A percentile compares a stretch with the other conserved stretches of the same genome.
Evolutionary conservation across 805 yeast genomes (phyloP).

Genomic region (Saturnispora dispora): DNA sequence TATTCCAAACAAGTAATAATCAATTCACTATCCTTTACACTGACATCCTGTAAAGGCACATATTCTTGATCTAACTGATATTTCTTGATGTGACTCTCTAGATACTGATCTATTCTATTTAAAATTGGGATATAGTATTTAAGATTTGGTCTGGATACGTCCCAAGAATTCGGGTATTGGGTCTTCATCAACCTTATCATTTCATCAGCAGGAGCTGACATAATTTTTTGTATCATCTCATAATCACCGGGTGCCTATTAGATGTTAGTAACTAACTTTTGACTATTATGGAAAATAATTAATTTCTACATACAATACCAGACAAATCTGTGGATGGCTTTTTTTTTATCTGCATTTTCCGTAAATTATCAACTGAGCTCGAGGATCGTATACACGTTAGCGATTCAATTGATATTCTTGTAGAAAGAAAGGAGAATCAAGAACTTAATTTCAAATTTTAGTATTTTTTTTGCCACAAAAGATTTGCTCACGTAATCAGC

Average conservation of each 20-base stretch:
- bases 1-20: conserved; percentile 50
- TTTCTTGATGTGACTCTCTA: conserved; percentile 44
- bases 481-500: background rate
- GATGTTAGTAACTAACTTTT: conserved; percentile 9
- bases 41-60: conserved; percentile 39
- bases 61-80: conserved; percentile 42
- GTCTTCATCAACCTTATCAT: conserved; percentile 14
- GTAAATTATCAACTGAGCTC: background rate
- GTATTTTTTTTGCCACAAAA: background rate
- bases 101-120: conserved; percentile 62
- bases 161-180: conserved; percentile 22
- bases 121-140: conserved; percentile 70
- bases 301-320: conserved; percentile 1
- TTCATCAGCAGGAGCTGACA: conserved; percentile 16
- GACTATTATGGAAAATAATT: background rate
- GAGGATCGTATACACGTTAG: background rate
- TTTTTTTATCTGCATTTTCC: conserved; percentile 1
- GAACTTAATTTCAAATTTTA: background rate
- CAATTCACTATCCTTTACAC: conserved; percentile 36
- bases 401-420: background rate
- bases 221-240: conserved; percentile 13
- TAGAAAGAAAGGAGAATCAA: background rate
- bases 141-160: conserved; percentile 37
- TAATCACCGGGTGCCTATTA: conserved; percentile 16
- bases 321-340: conserved; percentile 2